These are phyloP conservation scores for Zostera marina DNA, from an alignment of 116 monocot species.

Conservation along the genomic window DNA sequence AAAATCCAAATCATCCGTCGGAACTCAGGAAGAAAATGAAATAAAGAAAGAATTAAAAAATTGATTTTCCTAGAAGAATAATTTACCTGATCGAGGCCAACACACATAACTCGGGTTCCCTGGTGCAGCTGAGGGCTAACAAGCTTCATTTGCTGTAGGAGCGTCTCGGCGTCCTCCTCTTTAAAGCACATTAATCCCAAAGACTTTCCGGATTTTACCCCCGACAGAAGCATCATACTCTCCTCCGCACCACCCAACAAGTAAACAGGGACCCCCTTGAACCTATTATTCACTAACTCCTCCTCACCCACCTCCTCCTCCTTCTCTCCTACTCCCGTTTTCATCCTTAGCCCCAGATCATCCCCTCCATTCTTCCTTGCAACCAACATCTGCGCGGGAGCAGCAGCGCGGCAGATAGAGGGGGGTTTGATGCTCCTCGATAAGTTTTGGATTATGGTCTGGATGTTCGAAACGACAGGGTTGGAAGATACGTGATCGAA, in stretches of 20 bases:
- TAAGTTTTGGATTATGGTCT: slow-evolving; percentile 11
- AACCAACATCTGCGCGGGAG: neutral
- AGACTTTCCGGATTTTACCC: slow-evolving; percentile 26
- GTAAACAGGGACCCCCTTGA: slow-evolving; percentile 77
- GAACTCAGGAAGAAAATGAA: too few relatives aligned
- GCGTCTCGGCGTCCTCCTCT: slow-evolving; percentile 63
- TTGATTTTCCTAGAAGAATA: neutral
- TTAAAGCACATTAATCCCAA: slow-evolving; percentile 68
- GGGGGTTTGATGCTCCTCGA: slow-evolving; percentile 1
- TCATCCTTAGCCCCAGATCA: too few relatives aligned
- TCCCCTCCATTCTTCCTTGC: neutral
- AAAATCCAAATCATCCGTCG: too few relatives aligned
- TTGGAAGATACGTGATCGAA: slow-evolving; percentile 10
- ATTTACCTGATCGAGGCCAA: slow-evolving; percentile 71
- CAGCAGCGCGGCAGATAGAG: slow-evolving; percentile 9
- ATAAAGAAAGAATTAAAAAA: neutral
- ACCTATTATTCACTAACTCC: slow-evolving; percentile 46
- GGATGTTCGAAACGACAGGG: slow-evolving; percentile 14
- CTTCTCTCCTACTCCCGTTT: neutral
- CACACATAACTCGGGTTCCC: slow-evolving; percentile 63
- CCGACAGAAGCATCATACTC: slow-evolving; percentile 77
- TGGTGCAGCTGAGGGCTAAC: slow-evolving; percentile 27
- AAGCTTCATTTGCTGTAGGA: slow-evolving; percentile 60
- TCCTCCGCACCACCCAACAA: slow-evolving; percentile 52
- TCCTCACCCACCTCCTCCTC: neutral